These are phyloP conservation scores for Yamadazyma sp. DNA, from an alignment of 1,139 yeast genomes.

Conservation along the genomic window DNA sequence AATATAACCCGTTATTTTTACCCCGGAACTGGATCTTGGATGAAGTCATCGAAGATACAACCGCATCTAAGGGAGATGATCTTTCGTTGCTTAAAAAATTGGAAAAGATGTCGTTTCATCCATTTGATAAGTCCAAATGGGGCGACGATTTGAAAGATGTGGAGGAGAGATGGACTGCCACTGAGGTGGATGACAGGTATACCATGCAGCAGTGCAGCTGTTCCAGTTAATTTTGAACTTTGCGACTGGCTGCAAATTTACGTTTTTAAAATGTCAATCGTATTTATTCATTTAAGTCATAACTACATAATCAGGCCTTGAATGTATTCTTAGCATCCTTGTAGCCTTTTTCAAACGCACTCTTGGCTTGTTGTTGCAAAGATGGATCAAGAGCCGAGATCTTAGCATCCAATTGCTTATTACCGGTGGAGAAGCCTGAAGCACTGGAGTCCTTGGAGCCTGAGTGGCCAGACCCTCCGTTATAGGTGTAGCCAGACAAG, in stretches of 20 bases:
- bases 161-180: slow-evolving; percentile 55
- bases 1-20: slow-evolving; percentile 72
- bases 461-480: slow-evolving; percentile 2
- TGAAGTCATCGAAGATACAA: slow-evolving; percentile 64
- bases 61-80: slow-evolving; percentile 37
- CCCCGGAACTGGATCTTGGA: slow-evolving; percentile 88
- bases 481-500: slow-evolving; percentile 7
- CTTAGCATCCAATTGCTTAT: slow-evolving; percentile 33
- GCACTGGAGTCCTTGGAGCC: not conserved
- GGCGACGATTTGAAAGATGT: slow-evolving; percentile 59
- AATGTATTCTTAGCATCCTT: slow-evolving; percentile 33
- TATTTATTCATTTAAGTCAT: too few species aligned
- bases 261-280: too few species aligned
- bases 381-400: slow-evolving; percentile 33
- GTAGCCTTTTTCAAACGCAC: slow-evolving; percentile 39
- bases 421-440: slow-evolving; percentile 31
- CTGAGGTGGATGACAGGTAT: slow-evolving; percentile 44
- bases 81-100: slow-evolving; percentile 49
- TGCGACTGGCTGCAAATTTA: not conserved
- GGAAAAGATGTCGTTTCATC: slow-evolving; percentile 61
- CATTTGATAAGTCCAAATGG: slow-evolving; percentile 62
- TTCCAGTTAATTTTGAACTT: slow-evolving; percentile 41
- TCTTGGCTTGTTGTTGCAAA: slow-evolving; percentile 38
- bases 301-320: slow-evolving; percentile 13
- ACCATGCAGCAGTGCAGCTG: slow-evolving; percentile 68